These are phyloP conservation scores for Leccinum variicolor DNA, from an alignment of 768 basidiomycete species.

Conservation along the genomic window DNA sequence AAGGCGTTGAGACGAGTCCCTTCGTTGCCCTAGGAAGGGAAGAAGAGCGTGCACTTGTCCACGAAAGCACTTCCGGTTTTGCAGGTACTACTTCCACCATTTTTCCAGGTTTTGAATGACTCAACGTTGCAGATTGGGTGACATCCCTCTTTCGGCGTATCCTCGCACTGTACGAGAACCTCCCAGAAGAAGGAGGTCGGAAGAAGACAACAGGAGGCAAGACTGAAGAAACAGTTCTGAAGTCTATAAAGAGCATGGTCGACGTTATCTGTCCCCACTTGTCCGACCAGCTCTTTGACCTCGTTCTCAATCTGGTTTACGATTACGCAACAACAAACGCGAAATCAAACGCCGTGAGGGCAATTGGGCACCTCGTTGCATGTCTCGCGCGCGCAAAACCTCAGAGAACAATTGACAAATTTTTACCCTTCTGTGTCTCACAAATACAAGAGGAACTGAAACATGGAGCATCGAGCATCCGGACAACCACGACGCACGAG, in stretches of 20 bases:
- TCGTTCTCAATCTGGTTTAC: slow-evolving; percentile 78
- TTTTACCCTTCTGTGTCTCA: slow-evolving; percentile 70
- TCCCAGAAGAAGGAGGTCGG: slow-evolving; percentile 93
- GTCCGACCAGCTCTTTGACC: slow-evolving; percentile 67
- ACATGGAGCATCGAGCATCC: slow-evolving; percentile 83
- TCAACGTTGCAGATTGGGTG: slow-evolving; percentile 63
- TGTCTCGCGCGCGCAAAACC: slow-evolving; percentile 80
- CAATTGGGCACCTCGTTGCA: slow-evolving; percentile 84
- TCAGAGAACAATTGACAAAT: slow-evolving; percentile 70
- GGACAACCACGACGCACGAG: slow-evolving; percentile 73
- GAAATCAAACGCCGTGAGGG: slow-evolving; percentile 86
- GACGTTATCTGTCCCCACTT: slow-evolving; percentile 77
- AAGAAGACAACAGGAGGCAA: slow-evolving; percentile 85
- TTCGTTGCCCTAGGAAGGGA: slow-evolving; percentile 44
- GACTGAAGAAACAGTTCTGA: slow-evolving; percentile 68
- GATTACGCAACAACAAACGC: slow-evolving; percentile 89
- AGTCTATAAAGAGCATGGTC: slow-evolving; percentile 74
- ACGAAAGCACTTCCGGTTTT: slow-evolving; percentile 77
- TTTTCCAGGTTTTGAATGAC: not conserved
- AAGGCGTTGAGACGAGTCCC: slow-evolving; percentile 40
- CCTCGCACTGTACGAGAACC: slow-evolving; percentile 81
- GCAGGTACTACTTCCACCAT: slow-evolving; percentile 47
- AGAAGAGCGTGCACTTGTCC: slow-evolving; percentile 69
- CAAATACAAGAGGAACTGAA: slow-evolving; percentile 85
- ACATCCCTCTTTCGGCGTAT: slow-evolving; percentile 73